Conservation (phyloP, 441 rosid genomes). For the Geranium incanum region DNA sequence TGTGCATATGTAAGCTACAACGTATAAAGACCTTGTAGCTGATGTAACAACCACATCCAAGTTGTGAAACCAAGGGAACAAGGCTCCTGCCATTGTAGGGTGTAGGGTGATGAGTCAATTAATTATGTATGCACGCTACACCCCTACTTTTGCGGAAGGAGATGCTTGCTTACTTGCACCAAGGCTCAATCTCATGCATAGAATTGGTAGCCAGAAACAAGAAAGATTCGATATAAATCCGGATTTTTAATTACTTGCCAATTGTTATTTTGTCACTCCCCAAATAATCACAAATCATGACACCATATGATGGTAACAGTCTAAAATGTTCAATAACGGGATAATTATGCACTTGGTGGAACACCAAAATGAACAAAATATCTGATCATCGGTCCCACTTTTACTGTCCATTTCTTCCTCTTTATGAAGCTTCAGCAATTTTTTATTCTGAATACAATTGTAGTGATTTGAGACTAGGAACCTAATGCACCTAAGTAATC, state of each 20-base stretch:
- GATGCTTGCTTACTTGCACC: not conserved
- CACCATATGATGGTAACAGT: not conserved
- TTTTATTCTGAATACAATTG: not conserved
- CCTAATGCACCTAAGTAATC: conserved; percentile 1
- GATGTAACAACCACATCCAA: not conserved
- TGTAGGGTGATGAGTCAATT: not conserved
- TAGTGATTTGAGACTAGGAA: not conserved
- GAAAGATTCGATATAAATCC: not conserved
- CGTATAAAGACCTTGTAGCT: not conserved
- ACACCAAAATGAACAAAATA: not conserved
- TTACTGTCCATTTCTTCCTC: conserved; percentile 4
- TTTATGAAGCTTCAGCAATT: not conserved
- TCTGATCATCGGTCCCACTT: conserved; percentile 5
- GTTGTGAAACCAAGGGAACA: not conserved
- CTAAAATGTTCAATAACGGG: not conserved
- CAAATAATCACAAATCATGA: not conserved
- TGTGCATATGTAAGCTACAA: not conserved
- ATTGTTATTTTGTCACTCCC: not conserved
- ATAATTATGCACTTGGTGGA: conserved; percentile 5
- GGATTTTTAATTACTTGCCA: not conserved
- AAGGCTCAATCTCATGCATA: not conserved
- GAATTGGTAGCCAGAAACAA: not conserved
- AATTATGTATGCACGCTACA: not conserved
- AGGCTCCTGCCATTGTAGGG: not conserved
- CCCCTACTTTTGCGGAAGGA: not conserved